These are phyloP conservation scores for Podospora didyma DNA, from an alignment of 495 filamentous ascomycete genomes.

Conservation along the genomic window DNA sequence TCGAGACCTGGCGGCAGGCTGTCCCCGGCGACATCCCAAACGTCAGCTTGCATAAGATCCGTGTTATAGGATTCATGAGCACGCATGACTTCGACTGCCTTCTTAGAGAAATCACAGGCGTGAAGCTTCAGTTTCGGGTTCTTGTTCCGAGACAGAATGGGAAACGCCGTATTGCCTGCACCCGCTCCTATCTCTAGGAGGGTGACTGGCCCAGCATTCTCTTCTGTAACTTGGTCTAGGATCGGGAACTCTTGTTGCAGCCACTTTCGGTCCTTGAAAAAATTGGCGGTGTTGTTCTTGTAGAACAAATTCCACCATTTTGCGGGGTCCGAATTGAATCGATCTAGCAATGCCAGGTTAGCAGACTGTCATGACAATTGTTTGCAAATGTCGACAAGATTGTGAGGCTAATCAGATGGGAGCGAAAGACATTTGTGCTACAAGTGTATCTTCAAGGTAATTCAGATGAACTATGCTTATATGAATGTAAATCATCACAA, in stretches of 20 bases:
- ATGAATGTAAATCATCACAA: constrained; percentile 52
- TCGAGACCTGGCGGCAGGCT: constrained; percentile 70
- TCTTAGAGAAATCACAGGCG: constrained; percentile 90
- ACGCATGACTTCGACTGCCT: constrained; percentile 85
- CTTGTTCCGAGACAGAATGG: constrained; percentile 73
- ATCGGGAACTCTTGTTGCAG: constrained; percentile 90
- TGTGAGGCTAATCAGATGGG: constrained; percentile 51
- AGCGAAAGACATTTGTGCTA: constrained; percentile 56
- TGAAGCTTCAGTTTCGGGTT: constrained; percentile 76
- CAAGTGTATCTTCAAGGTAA: constrained; percentile 48
- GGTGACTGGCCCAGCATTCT: constrained; percentile 55
- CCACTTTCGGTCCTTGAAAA: constrained; percentile 99
- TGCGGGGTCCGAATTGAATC: constrained; percentile 83
- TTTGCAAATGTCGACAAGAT: constrained; percentile 4
- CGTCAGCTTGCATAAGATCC: constrained; percentile 71
- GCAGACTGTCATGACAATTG: constrained; percentile 16
- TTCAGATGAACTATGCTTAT: constrained; percentile 64
- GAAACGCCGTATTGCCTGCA: constrained; percentile 94
- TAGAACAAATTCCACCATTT: constrained; percentile 99
- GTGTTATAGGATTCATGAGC: constrained; percentile 58
- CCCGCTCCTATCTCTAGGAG: constrained; percentile 92
- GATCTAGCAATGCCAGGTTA: constrained; percentile 40
- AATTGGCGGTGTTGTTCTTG: constrained; percentile 88
- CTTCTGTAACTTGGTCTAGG: constrained; percentile 61
- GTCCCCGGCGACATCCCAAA: constrained; percentile 81